phyloP scores from a whole-genome alignment of 768 basidiomycete species.

The Artomyces pyxidatus region DNA sequence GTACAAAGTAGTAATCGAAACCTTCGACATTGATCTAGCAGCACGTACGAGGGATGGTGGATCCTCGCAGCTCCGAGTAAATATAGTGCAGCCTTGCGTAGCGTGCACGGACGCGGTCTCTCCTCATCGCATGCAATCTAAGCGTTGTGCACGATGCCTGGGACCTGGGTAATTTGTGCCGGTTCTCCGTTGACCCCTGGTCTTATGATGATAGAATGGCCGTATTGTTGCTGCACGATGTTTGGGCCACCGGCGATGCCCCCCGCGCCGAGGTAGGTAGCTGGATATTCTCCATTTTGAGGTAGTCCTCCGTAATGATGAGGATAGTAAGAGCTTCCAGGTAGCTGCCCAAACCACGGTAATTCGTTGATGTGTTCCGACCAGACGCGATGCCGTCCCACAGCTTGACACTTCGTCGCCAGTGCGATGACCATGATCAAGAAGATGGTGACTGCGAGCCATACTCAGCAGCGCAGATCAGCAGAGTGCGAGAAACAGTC shows the following conservation, averaged over 20 bases:
- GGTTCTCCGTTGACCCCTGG: constrained; percentile 54
- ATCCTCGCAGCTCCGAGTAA: too few species aligned
- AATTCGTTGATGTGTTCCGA: constrained; percentile 52
- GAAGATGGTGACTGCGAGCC: constrained; percentile 35
- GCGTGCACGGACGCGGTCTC: constrained; percentile 1
- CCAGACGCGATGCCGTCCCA: constrained; percentile 51
- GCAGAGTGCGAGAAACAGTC: constrained; percentile 1
- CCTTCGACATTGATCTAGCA: too few species aligned
- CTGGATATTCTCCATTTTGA: neutral
- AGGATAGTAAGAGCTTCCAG: constrained; percentile 38
- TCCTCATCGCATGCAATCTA: constrained; percentile 2
- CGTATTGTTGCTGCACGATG: constrained; percentile 43
- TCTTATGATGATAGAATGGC: constrained; percentile 61
- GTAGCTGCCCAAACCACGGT: constrained; percentile 70
- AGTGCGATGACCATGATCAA: constrained; percentile 40
- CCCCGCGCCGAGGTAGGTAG: too few species aligned
- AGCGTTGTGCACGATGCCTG: constrained; percentile 24
- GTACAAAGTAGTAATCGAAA: too few species aligned
- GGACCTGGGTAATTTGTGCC: constrained; percentile 55
- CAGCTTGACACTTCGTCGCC: constrained; percentile 43
- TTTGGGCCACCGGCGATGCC: constrained; percentile 26
- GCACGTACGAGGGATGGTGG: too few species aligned
- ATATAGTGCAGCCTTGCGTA: too few species aligned
- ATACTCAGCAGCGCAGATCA: constrained; percentile 5
- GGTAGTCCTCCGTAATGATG: constrained; percentile 1